Percentiles rank a stretch among this genome's conserved stretches.
Evolutionary conservation across 768 basidiomycete species (phyloP).

Genomic region (Mycena vitilis): DNA sequence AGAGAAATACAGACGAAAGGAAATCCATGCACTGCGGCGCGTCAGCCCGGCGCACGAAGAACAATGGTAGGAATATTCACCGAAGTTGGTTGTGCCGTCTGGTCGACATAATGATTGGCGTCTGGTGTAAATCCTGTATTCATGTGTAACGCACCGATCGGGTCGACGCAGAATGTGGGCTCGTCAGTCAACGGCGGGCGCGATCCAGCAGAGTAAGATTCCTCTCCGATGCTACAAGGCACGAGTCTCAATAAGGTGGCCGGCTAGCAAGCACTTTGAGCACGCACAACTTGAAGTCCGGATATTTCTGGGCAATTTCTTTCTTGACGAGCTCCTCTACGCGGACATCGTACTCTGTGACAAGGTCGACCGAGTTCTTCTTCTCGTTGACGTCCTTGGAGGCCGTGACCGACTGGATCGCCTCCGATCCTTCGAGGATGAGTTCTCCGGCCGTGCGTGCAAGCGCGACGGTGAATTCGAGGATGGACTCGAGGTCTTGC

Average conservation of each 20-base stretch:
- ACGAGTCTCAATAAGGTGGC: neutral
- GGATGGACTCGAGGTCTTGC: slow-evolving; percentile 67
- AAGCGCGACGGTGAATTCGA: slow-evolving; percentile 76
- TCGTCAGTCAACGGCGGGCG: slow-evolving; percentile 80
- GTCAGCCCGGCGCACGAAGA: too few relatives aligned
- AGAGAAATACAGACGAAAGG: slow-evolving; percentile 93
- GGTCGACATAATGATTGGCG: slow-evolving; percentile 2
- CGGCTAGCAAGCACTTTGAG: neutral
- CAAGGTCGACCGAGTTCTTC: slow-evolving; percentile 94
- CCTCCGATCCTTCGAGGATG: slow-evolving; percentile 82
- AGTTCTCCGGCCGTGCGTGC: slow-evolving; percentile 80
- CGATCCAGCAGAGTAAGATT: slow-evolving; percentile 85
- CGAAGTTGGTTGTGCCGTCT: slow-evolving; percentile 92
- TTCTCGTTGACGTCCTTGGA: slow-evolving; percentile 77
- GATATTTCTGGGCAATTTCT: slow-evolving; percentile 74
- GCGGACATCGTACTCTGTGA: slow-evolving; percentile 93
- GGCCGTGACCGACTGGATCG: slow-evolving; percentile 65
- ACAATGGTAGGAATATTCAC: too few relatives aligned
- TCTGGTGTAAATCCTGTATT: neutral
- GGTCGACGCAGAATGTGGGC: slow-evolving; percentile 97
- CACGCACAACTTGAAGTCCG: slow-evolving; percentile 87
- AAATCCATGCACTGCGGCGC: slow-evolving; percentile 70
- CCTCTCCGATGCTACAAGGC: slow-evolving; percentile 86
- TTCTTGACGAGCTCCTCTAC: slow-evolving; percentile 88
- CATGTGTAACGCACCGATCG: slow-evolving; percentile 71